Conservation (phyloP, 2,329 filamentous ascomycete genomes). For the Cytospora piceicola region DNA sequence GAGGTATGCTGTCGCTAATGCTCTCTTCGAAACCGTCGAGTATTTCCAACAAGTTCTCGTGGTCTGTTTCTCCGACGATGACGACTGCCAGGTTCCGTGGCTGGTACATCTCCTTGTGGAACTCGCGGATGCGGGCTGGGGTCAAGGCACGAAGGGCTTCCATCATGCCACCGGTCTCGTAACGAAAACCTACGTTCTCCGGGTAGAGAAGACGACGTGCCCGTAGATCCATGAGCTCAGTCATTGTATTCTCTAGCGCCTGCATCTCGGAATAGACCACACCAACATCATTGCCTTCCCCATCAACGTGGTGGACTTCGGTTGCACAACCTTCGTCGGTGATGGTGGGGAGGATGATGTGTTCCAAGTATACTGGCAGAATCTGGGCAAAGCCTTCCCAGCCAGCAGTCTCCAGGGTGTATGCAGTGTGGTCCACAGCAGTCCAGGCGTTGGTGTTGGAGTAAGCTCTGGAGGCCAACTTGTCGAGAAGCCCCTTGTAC, state of each 20-base stretch:
- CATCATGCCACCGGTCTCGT: slow-evolving; percentile 98
- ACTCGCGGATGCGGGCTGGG: slow-evolving; percentile 87
- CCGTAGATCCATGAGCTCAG: slow-evolving; percentile 84
- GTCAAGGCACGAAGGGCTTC: slow-evolving; percentile 85
- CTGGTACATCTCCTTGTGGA: slow-evolving; percentile 97
- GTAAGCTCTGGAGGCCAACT: slow-evolving; percentile 90
- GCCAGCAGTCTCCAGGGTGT: slow-evolving; percentile 91
- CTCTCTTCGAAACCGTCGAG: slow-evolving; percentile 87
- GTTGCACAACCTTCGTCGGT: slow-evolving; percentile 93
- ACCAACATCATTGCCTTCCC: slow-evolving; percentile 90
- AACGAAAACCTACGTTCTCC: slow-evolving; percentile 87
- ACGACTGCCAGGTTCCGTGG: slow-evolving; percentile 92
- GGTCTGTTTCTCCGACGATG: slow-evolving; percentile 89
- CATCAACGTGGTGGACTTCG: slow-evolving; percentile 95
- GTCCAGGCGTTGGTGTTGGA: slow-evolving; percentile 97
- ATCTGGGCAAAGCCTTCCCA: slow-evolving; percentile 98
- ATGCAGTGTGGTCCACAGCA: slow-evolving; percentile 92
- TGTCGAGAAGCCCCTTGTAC: slow-evolving; percentile 95
- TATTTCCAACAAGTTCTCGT: slow-evolving; percentile 76
- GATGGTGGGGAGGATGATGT: slow-evolving; percentile 86
- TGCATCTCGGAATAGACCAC: slow-evolving; percentile 99
- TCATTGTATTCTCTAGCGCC: slow-evolving; percentile 81
- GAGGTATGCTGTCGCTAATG: slow-evolving; percentile 80
- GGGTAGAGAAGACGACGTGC: slow-evolving; percentile 84
- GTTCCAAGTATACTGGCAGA: slow-evolving; percentile 91